Conservation (phyloP, 148 eudicot genomes). For the Silene uniflora region DNA sequence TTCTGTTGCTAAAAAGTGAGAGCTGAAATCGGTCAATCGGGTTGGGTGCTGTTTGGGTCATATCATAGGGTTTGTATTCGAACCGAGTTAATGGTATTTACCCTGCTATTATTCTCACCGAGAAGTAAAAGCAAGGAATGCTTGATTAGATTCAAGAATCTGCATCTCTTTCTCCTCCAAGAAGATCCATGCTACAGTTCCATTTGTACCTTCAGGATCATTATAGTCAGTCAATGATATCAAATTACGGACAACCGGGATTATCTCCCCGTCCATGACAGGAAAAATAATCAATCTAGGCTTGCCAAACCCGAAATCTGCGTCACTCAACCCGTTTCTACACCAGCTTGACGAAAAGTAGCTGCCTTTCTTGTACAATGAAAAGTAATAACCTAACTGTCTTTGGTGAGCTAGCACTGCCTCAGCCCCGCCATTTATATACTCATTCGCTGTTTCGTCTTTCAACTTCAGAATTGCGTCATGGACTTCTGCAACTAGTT, state of each 20-base stretch:
- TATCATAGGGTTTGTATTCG: no score
- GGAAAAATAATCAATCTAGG: conserved; percentile 1
- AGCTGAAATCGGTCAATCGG: no score
- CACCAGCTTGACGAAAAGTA: conserved; percentile 3
- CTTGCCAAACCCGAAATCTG: conserved; percentile 17
- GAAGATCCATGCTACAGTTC: conserved; percentile 15
- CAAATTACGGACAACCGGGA: background rate
- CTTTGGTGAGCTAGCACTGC: background rate
- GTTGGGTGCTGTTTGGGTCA: no score
- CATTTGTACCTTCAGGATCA: conserved; percentile 6
- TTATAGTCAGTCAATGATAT: conserved; percentile 6
- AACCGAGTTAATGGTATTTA: no score
- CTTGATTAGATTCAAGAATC: background rate
- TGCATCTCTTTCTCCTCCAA: conserved; percentile 20
- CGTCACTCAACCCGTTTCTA: conserved; percentile 4
- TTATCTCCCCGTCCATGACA: background rate
- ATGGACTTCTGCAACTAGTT: conserved; percentile 12
- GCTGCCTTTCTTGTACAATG: background rate
- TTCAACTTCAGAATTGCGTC: background rate
- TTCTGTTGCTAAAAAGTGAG: no score
- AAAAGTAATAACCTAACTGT: background rate
- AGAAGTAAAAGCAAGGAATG: conserved; percentile 14
- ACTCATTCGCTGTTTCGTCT: background rate
- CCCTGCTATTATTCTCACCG: background rate
- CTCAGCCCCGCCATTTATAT: background rate